Base-by-base conservation (phyloP, 768 basidiomycete genomes). In the Leccinum disarticulatum region DNA sequence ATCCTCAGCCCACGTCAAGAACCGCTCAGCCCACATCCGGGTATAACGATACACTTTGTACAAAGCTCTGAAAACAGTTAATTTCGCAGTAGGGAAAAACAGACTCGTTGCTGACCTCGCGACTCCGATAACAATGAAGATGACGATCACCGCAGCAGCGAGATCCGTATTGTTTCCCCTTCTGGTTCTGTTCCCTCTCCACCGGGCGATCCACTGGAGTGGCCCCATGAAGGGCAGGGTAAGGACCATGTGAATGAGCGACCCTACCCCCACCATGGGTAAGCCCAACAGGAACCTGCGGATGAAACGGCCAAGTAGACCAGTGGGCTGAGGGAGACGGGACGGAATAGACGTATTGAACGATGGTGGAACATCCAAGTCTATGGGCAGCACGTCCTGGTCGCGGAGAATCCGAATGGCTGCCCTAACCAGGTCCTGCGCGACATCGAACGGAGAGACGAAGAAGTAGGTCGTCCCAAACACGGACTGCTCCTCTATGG, bases 261-360 rank as follows among this genome's bases (percentile, higher is more conserved):
- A 91, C 19, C 84, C 84, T 43, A 88, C 89, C 10, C 91, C 90
- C 13, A 93, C 81, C 58, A 92, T 79, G 30, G 91, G 90, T 14
- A 93, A 76, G 25, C 91, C 91, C 27, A 93, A 70, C 13, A 93
- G 64, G 70, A 93, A 87, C n/a, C 90, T 85, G 46, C 82, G 83
- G 55, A 88, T 61, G 64, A 91, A 83, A 33, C 80, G 77, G 59
- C 74, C 77, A 10, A 91, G 43, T 43, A 90, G 58, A 38, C 86
- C 77, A 2, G 76, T 75, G 14, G 83, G 74, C 25, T 72, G 70
- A 25, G 73, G 64, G 6, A 64, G 41, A 48, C 57, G 54, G 4
- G 61, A 41, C 57, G 66, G 64, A 64, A 65, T 57, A 55, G 58
- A 38, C 66, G 43, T 25, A 57, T 62, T 59, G 68, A 66, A 56